Evolutionary conservation across 2,329 filamentous ascomycete species (phyloP).

Genomic region (Cladophialophora bantiana): DNA sequence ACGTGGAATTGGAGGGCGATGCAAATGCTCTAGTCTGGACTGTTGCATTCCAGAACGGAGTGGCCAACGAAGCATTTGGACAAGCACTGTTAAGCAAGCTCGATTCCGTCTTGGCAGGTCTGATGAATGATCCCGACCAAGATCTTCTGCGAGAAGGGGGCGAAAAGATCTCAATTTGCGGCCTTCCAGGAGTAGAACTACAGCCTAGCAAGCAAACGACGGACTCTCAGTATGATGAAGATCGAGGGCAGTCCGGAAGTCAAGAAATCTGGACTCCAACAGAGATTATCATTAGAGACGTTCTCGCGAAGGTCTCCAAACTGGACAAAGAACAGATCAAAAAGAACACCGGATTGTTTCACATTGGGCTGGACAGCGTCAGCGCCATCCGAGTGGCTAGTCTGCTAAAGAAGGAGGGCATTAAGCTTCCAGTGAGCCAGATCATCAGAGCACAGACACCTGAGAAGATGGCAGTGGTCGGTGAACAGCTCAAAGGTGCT

Average conservation of each 20-base stretch:
- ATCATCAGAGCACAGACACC: constrained; percentile 73
- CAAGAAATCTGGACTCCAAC: constrained; percentile 43
- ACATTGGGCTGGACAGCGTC: constrained; percentile 89
- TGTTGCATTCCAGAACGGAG: constrained; percentile 69
- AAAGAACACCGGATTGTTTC: constrained; percentile 72
- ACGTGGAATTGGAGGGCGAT: constrained; percentile 76
- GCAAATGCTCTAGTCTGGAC: constrained; percentile 70
- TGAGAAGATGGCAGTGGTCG: constrained; percentile 63
- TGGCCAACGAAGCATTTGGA: constrained; percentile 58
- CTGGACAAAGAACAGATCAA: constrained; percentile 65
- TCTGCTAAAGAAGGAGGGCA: constrained; percentile 68
- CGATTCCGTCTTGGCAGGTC: constrained; percentile 63
- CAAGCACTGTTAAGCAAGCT: constrained; percentile 64
- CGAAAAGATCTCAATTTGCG: constrained; percentile 63
- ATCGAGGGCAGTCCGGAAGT: background rate
- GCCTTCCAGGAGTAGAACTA: constrained; percentile 51
- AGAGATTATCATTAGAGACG: constrained; percentile 53
- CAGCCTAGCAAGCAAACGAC: too few species aligned
- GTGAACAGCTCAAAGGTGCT: constrained; percentile 8
- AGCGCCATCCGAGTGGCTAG: constrained; percentile 84
- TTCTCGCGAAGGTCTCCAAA: constrained; percentile 65
- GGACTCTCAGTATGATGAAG: background rate
- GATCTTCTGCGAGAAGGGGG: constrained; percentile 55
- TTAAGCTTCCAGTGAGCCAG: constrained; percentile 72
- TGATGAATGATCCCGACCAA: constrained; percentile 59